A percentile compares a stretch with the other conserved stretches of the same genome.
Conservation (phyloP, 129 eudicot genomes). For the Flaveria bidentis region DNA sequence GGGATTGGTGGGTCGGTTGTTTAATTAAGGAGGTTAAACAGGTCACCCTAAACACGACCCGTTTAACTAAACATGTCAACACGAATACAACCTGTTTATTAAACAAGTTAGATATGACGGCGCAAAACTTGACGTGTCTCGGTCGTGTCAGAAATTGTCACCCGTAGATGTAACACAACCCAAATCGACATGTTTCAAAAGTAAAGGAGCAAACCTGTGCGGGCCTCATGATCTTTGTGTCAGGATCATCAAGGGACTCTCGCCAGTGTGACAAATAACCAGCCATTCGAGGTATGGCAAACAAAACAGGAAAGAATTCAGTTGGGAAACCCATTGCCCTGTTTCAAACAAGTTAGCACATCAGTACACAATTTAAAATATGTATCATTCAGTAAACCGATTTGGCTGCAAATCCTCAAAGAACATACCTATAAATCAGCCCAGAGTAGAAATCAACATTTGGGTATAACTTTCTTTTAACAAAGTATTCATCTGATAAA, state of each 20-base stretch:
- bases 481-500: conserved; percentile 87
- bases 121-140: too few species aligned
- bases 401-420: neutral
- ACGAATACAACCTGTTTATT: too few species aligned
- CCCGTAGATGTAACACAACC: neutral
- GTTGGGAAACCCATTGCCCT: conserved; percentile 99
- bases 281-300: conserved; percentile 99
- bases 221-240: conserved; percentile 99
- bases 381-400: neutral
- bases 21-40: too few species aligned
- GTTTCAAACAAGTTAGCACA: conserved; percentile 15
- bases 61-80: too few species aligned
- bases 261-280: conserved; percentile 95
- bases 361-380: neutral
- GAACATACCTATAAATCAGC: conserved; percentile 74
- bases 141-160: too few species aligned
- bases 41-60: too few species aligned
- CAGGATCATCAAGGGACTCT: conserved; percentile 95
- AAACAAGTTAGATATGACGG: too few species aligned
- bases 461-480: conserved; percentile 93
- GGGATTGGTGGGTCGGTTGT: too few species aligned
- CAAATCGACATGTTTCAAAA: neutral
- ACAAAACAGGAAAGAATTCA: conserved; percentile 89
- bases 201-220: conserved; percentile 61
- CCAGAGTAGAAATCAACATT: conserved; percentile 99